Base-by-base conservation (phyloP, 305 asterid genomes). In the Solanum hybrid region DNA sequence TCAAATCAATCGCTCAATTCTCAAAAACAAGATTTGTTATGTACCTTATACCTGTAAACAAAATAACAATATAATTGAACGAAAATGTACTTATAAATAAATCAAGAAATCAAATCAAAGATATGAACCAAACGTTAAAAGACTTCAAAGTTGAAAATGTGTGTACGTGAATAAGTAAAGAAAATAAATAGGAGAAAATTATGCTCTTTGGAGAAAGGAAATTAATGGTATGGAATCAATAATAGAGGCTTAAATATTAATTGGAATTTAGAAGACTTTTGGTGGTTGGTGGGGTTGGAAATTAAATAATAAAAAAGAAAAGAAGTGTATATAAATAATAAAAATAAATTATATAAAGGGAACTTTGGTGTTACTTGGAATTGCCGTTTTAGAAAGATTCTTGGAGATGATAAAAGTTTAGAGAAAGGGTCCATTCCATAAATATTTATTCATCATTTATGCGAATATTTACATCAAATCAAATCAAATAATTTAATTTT, bases 1-100 rank as follows among this genome's bases (percentile, higher is more conserved):
- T 89, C 90, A 78, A 93, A 87, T 77, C 92, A 88, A 89, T 86
- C 93, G 92, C 92, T 91, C 93, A 60, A 56, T 77, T 89, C 77
- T 10, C 37, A 31, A 92, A 26, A 29, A 89, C 81, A 77, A 60
- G 80, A 85, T 56, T 24, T 40, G 7, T 12, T 42, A 20, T 37
- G 90, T 87, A 88, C 35, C 90, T 20, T 76, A 51, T 10, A 87
- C 42, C 42, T 42, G 79, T 46, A 80, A 36, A 27, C 37, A 51
- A 37, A 77, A 76, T 2, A 51, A 37, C 22, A 69, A 69, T 69
- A 12, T 22, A 71, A 24, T 29, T 3, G 16, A 85, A 24, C n/a
- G 29, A 27, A 80, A 79, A 79, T 17, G 12, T 31, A 36, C 11
- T n/a, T 82, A 72, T 27, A 87, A 75, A 69, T 72, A 31, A 29